Evolutionary conservation across 1,284 basidiomycete genomes (phyloP).

Genomic region (Ceratobasidium sp.): DNA sequence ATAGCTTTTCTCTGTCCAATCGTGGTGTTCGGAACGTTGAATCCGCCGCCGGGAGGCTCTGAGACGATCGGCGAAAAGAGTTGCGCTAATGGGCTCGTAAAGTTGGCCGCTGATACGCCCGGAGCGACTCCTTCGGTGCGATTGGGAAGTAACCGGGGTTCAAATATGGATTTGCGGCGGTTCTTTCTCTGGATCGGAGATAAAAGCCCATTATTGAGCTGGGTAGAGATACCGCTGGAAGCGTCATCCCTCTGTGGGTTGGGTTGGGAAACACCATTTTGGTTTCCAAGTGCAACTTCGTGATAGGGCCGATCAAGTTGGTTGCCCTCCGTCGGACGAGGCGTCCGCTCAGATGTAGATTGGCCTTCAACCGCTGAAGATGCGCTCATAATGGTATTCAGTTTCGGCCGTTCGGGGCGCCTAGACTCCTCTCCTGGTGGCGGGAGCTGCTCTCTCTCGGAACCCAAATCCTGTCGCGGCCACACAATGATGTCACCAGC

Average conservation of each 20-base stretch:
- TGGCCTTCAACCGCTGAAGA: not conserved
- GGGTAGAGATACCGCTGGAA: not conserved
- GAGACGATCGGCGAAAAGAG: slow-evolving; percentile 67
- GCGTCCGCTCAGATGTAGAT: slow-evolving; percentile 38
- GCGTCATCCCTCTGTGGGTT: not conserved
- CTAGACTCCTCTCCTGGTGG: slow-evolving; percentile 47
- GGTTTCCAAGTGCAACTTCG: slow-evolving; percentile 13
- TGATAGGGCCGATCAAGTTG: not conserved
- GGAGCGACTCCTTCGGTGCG: slow-evolving; percentile 1
- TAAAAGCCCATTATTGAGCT: slow-evolving; percentile 12
- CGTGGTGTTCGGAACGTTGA: not conserved
- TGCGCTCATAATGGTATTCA: slow-evolving; percentile 41
- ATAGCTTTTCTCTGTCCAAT: slow-evolving; percentile 25
- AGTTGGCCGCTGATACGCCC: slow-evolving; percentile 1
- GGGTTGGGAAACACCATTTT: slow-evolving; percentile 15
- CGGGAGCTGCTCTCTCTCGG: slow-evolving; percentile 46
- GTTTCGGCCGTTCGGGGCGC: slow-evolving; percentile 14
- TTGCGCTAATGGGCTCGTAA: slow-evolving; percentile 69
- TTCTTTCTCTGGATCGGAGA: not conserved
- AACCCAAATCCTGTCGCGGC: slow-evolving; percentile 51
- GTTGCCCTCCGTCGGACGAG: not conserved
- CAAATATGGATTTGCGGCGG: slow-evolving; percentile 23
- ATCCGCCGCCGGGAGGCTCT: slow-evolving; percentile 22
- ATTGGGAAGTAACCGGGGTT: slow-evolving; percentile 25
- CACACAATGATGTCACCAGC: slow-evolving; percentile 62